phyloP scores from a whole-genome alignment of 805 yeast genomes.

The Candida golubevii region DNA sequence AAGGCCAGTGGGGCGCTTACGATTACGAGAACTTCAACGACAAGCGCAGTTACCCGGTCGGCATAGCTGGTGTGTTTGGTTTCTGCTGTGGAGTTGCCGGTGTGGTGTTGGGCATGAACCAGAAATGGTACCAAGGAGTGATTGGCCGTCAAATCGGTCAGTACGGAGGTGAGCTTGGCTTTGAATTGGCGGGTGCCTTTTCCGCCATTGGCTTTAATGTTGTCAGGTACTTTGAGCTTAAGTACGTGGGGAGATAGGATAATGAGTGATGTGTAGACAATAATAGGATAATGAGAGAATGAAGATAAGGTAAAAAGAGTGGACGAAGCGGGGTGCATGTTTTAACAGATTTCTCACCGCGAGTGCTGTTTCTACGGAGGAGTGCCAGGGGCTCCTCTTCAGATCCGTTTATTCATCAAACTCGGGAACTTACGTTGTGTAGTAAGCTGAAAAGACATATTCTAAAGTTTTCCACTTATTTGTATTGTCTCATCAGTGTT shows the following conservation, averaged over 20 bases:
- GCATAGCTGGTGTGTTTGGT: conserved; percentile 72
- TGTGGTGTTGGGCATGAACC: conserved; percentile 82
- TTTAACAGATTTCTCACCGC: no score
- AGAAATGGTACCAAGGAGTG: conserved; percentile 78
- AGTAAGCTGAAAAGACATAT: no score
- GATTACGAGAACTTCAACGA: conserved; percentile 60
- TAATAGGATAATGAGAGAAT: no score
- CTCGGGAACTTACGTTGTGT: no score
- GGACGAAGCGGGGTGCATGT: no score
- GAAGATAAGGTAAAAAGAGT: no score
- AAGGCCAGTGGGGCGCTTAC: conserved; percentile 55
- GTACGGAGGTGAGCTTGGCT: conserved; percentile 82
- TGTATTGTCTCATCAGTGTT: no score
- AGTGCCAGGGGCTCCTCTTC: no score
- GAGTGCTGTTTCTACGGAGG: no score
- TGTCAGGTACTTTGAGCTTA: conserved; percentile 62
- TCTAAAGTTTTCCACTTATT: no score
- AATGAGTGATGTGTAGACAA: no score
- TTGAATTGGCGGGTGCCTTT: conserved; percentile 68
- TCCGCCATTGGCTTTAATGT: conserved; percentile 57
- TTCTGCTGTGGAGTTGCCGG: conserved; percentile 84
- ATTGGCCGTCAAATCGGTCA: conserved; percentile 58
- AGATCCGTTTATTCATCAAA: no score
- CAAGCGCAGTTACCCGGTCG: conserved; percentile 60
- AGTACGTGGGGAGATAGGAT: conserved; percentile 49